Evolutionary conservation across 805 yeast species (phyloP).

Genomic region (Hanseniaspora pseudoguilliermondii): DNA sequence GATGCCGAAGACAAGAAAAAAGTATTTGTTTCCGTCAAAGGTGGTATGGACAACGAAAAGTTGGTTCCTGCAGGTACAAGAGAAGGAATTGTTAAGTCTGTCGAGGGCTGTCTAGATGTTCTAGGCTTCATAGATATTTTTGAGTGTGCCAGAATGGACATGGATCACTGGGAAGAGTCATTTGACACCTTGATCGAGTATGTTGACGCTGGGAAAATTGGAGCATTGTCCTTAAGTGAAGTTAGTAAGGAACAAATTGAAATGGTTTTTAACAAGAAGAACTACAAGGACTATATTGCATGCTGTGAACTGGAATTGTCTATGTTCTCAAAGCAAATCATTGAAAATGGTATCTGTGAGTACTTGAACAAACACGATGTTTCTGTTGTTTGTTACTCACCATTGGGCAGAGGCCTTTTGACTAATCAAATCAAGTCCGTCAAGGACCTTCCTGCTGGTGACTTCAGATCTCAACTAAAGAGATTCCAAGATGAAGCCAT

Average conservation of each 20-base stretch:
- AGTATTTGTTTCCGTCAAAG: conserved; percentile 56
- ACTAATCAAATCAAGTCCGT: conserved; percentile 45
- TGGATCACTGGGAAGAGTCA: conserved; percentile 46
- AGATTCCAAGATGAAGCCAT: conserved; percentile 49
- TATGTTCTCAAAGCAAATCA: conserved; percentile 49
- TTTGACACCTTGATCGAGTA: conserved; percentile 41
- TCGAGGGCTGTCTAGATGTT: conserved; percentile 32
- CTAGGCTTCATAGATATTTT: conserved; percentile 45
- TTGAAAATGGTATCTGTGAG: conserved; percentile 49
- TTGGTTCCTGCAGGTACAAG: conserved; percentile 38
- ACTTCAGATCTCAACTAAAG: conserved; percentile 39
- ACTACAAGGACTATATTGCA: conserved; percentile 39
- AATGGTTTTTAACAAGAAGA: conserved; percentile 36
- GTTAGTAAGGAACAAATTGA: conserved; percentile 48
- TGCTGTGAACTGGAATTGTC: conserved; percentile 74
- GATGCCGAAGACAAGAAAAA: conserved; percentile 45
- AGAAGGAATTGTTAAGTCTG: conserved; percentile 35
- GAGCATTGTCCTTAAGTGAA: conserved; percentile 66
- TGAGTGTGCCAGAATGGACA: conserved; percentile 63
- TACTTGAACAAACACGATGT: conserved; percentile 45
- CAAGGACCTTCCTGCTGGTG: conserved; percentile 43
- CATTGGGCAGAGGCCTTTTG: conserved; percentile 66
- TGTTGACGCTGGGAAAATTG: conserved; percentile 51
- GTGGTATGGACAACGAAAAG: conserved; percentile 35
- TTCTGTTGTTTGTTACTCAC: conserved; percentile 70